A percentile compares a stretch with the other conserved stretches of the same genome.
phyloP scores from a whole-genome alignment of 1,139 yeast species.

The Debaryomycetaceae sp. region DNA sequence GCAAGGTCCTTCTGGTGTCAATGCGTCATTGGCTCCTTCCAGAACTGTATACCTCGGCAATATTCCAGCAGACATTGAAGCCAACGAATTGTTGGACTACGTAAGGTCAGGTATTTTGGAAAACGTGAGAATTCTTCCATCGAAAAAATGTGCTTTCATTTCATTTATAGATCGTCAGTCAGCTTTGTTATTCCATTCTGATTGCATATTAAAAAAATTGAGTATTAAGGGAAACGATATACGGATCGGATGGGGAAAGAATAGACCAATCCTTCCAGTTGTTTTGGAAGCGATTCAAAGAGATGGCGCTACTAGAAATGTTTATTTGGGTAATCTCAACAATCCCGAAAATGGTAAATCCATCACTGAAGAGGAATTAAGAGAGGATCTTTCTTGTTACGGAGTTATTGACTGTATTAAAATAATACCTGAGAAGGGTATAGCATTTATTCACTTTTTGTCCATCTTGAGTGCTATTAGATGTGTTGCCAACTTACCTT shows the following conservation, averaged over 20 bases:
- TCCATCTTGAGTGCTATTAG: constrained; percentile 56
- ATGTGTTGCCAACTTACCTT: constrained; percentile 56
- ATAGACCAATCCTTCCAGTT: constrained; percentile 62
- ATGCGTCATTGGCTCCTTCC: constrained; percentile 52
- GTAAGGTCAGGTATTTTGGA: constrained; percentile 92
- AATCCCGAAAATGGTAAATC: constrained; percentile 43
- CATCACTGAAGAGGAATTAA: constrained; percentile 57
- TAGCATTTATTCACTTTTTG: constrained; percentile 60
- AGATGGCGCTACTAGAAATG: constrained; percentile 90
- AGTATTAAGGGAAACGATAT: constrained; percentile 57
- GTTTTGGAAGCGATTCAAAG: constrained; percentile 73
- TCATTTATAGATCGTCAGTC: constrained; percentile 62
- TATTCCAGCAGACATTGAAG: constrained; percentile 76
- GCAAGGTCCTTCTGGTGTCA: constrained; percentile 9
- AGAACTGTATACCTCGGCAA: constrained; percentile 91
- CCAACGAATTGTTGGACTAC: constrained; percentile 81
- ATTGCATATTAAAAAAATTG: constrained; percentile 55
- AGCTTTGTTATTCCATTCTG: constrained; percentile 59
- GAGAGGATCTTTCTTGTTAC: constrained; percentile 47
- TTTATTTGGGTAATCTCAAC: constrained; percentile 74
- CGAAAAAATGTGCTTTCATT: constrained; percentile 59
- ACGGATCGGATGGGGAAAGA: constrained; percentile 68
- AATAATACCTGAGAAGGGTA: constrained; percentile 55
- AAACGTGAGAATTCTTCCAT: constrained; percentile 55
- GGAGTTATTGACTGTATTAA: constrained; percentile 59